Evolutionary conservation across 192 early-diverging fungal species (phyloP).

Genomic region (Allomyces macrogynus): DNA sequence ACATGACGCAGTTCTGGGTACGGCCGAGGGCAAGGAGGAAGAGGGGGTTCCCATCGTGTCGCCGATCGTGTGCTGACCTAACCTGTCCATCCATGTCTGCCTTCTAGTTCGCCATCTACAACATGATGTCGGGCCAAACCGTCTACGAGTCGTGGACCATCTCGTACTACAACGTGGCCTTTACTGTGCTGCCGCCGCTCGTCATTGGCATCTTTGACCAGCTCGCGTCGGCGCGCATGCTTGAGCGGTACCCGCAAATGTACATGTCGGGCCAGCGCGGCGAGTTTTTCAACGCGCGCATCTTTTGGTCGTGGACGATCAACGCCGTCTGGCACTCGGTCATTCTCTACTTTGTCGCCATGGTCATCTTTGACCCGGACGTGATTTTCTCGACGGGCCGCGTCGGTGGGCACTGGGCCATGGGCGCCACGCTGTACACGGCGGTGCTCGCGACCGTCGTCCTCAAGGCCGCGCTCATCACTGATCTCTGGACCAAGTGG

Average conservation of each 20-base stretch:
- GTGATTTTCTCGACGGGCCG: slow-evolving; percentile 46
- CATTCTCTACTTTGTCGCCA: neutral
- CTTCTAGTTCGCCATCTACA: slow-evolving; percentile 47
- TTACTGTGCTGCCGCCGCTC: slow-evolving; percentile 84
- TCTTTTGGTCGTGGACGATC: slow-evolving; percentile 80
- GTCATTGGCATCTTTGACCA: slow-evolving; percentile 97
- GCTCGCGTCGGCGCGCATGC: slow-evolving; percentile 71
- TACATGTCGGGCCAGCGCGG: slow-evolving; percentile 37
- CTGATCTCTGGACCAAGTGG: slow-evolving; percentile 82
- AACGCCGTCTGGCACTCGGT: slow-evolving; percentile 90
- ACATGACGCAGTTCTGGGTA: slow-evolving; percentile 91
- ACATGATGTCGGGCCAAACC: slow-evolving; percentile 90
- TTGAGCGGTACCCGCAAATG: slow-evolving; percentile 95
- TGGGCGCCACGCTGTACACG: slow-evolving; percentile 77
- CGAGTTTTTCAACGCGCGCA: slow-evolving; percentile 55
- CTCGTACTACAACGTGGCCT: slow-evolving; percentile 82
- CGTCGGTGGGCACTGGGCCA: slow-evolving; percentile 69
- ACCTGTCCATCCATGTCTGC: too few relatives aligned
- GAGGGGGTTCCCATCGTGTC: too few relatives aligned
- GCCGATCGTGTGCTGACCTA: too few relatives aligned
- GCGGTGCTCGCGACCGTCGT: slow-evolving; percentile 71
- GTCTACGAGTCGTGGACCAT: slow-evolving; percentile 97
- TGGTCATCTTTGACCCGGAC: slow-evolving; percentile 29
- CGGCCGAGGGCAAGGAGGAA: too few relatives aligned
- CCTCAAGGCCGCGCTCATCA: slow-evolving; percentile 74